These are phyloP conservation scores for Echeveria elegans DNA, from an alignment of 164 flowering plant genomes.

Conservation along the genomic window DNA sequence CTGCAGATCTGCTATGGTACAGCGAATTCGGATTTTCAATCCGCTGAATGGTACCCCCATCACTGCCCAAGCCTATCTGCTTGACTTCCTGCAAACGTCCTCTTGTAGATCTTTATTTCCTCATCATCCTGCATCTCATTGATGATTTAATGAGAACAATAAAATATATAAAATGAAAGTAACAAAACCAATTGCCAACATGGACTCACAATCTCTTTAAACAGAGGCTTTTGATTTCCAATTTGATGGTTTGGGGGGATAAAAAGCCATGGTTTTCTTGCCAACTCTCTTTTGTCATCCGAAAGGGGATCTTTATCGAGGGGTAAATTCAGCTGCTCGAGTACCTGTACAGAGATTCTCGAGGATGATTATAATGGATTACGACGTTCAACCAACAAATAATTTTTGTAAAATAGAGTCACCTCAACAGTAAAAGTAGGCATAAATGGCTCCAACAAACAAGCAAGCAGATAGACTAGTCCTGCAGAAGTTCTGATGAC, in stretches of 20 bases:
- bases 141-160: neutral
- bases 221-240: conserved; percentile 71
- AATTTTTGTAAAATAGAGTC: conserved; percentile 6
- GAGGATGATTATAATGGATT: neutral
- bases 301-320: conserved; percentile 44
- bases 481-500: conserved; percentile 84
- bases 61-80: conserved; percentile 75
- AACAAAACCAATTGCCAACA: neutral
- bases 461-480: conserved; percentile 75
- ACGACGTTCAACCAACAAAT: neutral
- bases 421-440: conserved; percentile 89
- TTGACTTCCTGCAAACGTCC: conserved; percentile 89
- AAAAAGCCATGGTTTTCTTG: conserved; percentile 72
- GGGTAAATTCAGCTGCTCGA: conserved; percentile 81
- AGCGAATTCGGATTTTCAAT: too few species aligned
- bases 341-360: conserved; percentile 35
- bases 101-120: conserved; percentile 40
- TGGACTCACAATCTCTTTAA: conserved; percentile 64
- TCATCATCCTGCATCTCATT: conserved; percentile 55
- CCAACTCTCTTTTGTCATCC: conserved; percentile 57
- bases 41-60: too few species aligned
- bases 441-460: conserved; percentile 84
- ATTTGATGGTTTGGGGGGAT: conserved; percentile 68
- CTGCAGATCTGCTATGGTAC: too few species aligned
- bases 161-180: neutral